Percentiles rank a stretch among this genome's conserved stretches.
These are phyloP conservation scores for Polytrichum commune DNA, from an alignment of 225 moss, liverwort and hornwort species.

Conservation along the genomic window DNA sequence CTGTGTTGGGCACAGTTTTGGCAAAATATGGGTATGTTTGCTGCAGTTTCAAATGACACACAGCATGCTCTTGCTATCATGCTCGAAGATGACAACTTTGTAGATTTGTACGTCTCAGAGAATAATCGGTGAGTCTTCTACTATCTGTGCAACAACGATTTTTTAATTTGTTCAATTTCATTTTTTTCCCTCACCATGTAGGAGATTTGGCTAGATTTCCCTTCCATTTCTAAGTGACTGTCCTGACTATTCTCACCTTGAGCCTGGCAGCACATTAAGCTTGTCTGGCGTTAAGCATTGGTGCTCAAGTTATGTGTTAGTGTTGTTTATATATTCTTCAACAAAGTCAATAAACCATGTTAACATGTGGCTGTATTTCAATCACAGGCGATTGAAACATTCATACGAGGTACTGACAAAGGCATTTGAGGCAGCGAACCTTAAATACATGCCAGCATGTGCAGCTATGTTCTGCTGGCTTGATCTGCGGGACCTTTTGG, in stretches of 20 bases:
- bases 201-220: not conserved
- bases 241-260: no score
- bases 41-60: slow-evolving; percentile 96
- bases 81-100: slow-evolving; percentile 93
- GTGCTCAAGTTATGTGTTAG: no score
- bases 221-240: no score
- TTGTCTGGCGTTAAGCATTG: no score
- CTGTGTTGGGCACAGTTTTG: slow-evolving; percentile 58
- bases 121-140: slow-evolving; percentile 70
- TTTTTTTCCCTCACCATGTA: not conserved
- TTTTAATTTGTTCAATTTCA: no score
- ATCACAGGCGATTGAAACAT: slow-evolving; percentile 77
- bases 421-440: slow-evolving; percentile 61
- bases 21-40: slow-evolving; percentile 99
- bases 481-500: slow-evolving; percentile 67
- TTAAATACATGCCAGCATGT: slow-evolving; percentile 95
- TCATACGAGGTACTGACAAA: slow-evolving; percentile 93
- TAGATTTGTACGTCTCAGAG: slow-evolving; percentile 83
- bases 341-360: no score
- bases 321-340: no score
- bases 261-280: no score
- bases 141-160: not conserved
- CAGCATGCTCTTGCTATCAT: slow-evolving; percentile 93
- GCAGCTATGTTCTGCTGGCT: slow-evolving; percentile 99
- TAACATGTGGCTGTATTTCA: not conserved